phyloP scores from a whole-genome alignment of 768 basidiomycete species.

The Rubroboletus satanas region DNA sequence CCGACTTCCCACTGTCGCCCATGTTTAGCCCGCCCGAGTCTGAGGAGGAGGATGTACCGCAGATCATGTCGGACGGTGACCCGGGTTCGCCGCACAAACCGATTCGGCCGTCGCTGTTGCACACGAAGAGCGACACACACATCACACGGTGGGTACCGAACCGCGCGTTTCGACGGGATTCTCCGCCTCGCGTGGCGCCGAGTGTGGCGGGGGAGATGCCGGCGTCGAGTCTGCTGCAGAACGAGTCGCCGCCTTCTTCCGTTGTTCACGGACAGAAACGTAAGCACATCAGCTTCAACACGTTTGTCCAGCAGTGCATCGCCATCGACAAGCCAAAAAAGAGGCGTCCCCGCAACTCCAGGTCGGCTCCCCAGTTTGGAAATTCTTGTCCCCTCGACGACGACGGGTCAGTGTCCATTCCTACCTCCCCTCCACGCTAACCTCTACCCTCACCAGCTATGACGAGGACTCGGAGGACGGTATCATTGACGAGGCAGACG shows the following conservation, averaged over 20 bases:
- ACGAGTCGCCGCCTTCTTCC: conserved; percentile 18
- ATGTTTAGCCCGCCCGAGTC: conserved; percentile 58
- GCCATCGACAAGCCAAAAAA: conserved; percentile 73
- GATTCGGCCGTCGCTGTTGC: conserved; percentile 56
- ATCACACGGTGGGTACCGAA: conserved; percentile 54
- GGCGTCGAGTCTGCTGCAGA: conserved; percentile 8
- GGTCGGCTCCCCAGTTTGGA: conserved; percentile 22
- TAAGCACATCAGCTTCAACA: conserved; percentile 96
- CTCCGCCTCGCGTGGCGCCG: conserved; percentile 58
- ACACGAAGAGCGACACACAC: conserved; percentile 88
- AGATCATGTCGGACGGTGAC: conserved; percentile 23
- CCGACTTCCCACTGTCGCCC: conserved; percentile 61
- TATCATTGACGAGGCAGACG: conserved; percentile 48
- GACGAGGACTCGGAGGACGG: conserved; percentile 66
- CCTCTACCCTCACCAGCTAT: conserved; percentile 41
- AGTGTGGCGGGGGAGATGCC: conserved; percentile 4
- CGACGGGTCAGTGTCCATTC: conserved; percentile 52
- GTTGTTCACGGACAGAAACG: conserved; percentile 44
- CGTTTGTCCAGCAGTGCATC: conserved; percentile 95
- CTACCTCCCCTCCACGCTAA: background rate
- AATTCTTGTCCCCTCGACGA: conserved; percentile 39
- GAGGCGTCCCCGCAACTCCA: conserved; percentile 17
- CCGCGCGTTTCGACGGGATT: conserved; percentile 52
- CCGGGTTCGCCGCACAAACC: background rate
- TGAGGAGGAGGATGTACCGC: conserved; percentile 38